Percentiles rank a stretch among this genome's conserved stretches.
Evolutionary conservation across 305 asterid genomes (phyloP).

Genomic region (Fraxinus platypoda): DNA sequence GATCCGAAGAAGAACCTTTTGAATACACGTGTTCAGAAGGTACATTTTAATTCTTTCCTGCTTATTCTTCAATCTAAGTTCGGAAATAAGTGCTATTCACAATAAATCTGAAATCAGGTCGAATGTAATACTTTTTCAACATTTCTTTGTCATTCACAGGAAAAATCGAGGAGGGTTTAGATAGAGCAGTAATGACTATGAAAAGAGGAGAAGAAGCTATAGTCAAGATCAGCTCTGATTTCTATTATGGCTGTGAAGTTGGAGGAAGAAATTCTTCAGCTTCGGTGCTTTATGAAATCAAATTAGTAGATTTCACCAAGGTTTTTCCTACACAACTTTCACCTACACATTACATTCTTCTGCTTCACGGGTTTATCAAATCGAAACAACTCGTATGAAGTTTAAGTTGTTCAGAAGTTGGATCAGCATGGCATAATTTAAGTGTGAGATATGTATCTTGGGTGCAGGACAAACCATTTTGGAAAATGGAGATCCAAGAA

Average conservation of each 20-base stretch:
- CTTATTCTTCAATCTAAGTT: background rate
- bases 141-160: slow-evolving; percentile 26
- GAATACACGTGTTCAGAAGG: slow-evolving; percentile 57
- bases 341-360: background rate
- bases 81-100: background rate
- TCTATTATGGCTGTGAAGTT: slow-evolving; percentile 6
- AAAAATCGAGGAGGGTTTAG: slow-evolving; percentile 44
- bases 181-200: slow-evolving; percentile 59
- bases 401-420: background rate
- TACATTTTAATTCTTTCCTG: slow-evolving; percentile 1
- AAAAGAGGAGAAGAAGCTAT: slow-evolving; percentile 60
- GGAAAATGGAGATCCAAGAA: slow-evolving; percentile 62
- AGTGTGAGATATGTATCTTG: background rate
- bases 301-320: slow-evolving; percentile 52
- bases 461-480: slow-evolving; percentile 53
- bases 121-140: background rate
- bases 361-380: background rate
- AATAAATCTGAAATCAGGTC: background rate
- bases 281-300: slow-evolving; percentile 41
- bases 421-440: background rate
- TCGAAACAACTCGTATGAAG: background rate
- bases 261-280: background rate
- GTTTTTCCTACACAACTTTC: slow-evolving; percentile 12
- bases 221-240: slow-evolving; percentile 38
- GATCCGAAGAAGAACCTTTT: slow-evolving; percentile 47